Evolutionary conservation across 139 green algal species (phyloP).

Genomic region (Micractinium conductrix): DNA sequence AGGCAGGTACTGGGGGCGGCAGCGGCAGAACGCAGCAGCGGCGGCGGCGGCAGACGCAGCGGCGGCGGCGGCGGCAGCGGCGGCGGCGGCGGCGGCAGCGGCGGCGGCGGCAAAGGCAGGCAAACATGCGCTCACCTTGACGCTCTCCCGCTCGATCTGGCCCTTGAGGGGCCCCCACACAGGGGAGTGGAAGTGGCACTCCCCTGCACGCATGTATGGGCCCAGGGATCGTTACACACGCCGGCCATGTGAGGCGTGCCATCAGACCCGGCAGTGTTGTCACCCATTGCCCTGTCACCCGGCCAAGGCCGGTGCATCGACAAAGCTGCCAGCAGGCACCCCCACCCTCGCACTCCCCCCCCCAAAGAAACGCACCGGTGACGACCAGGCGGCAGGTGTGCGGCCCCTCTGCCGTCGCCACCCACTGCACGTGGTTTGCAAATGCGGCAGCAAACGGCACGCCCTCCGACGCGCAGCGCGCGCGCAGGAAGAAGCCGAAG

Average conservation of each 20-base stretch:
- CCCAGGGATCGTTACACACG: too few relatives aligned
- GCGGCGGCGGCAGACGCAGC: too few relatives aligned
- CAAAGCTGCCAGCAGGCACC: too few relatives aligned
- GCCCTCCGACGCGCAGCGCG: slow-evolving; percentile 24
- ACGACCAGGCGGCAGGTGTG: not conserved
- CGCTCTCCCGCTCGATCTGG: slow-evolving; percentile 40
- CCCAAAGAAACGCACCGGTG: slow-evolving; percentile 1
- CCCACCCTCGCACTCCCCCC: not conserved
- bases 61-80: too few relatives aligned
- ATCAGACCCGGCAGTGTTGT: too few relatives aligned
- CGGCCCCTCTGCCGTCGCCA: not conserved
- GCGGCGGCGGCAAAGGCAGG: not conserved
- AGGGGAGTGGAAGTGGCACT: slow-evolving; percentile 39
- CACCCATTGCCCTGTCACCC: too few relatives aligned
- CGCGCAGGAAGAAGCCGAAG: slow-evolving; percentile 19
- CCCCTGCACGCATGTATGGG: slow-evolving; percentile 33
- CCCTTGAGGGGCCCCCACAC: slow-evolving; percentile 51
- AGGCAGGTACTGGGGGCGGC: too few relatives aligned
- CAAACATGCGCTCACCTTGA: slow-evolving; percentile 1
- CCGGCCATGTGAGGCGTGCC: too few relatives aligned
- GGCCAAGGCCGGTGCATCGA: too few relatives aligned
- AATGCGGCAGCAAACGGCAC: slow-evolving; percentile 47
- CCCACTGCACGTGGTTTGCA: slow-evolving; percentile 48
- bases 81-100: too few relatives aligned
- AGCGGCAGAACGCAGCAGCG: too few relatives aligned